Conservation (phyloP, 805 yeast genomes). For the Pichia phayaonensis region DNA sequence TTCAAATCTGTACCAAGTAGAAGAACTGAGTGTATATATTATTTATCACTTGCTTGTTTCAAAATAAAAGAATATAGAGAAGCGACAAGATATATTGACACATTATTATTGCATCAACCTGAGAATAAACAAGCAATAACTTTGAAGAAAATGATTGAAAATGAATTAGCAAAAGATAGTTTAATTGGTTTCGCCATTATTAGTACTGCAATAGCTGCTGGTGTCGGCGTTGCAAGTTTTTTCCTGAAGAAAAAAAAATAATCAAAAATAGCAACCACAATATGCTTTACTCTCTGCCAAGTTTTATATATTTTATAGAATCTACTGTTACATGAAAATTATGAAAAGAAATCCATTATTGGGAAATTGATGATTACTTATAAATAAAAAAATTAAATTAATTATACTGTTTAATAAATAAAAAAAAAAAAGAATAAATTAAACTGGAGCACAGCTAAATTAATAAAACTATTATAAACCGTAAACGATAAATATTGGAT, state of each 20-base stretch:
- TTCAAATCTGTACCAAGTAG: slow-evolving; percentile 75
- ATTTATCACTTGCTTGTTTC: slow-evolving; percentile 78
- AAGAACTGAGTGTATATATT: slow-evolving; percentile 84
- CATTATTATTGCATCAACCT: slow-evolving; percentile 73
- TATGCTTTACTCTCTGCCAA: background rate
- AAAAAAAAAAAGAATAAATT: too few species aligned
- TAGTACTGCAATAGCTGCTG: slow-evolving; percentile 79
- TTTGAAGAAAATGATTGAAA: slow-evolving; percentile 71
- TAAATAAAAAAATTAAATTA: too few species aligned
- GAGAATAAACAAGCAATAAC: slow-evolving; percentile 70
- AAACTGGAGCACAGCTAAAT: too few species aligned
- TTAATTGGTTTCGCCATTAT: slow-evolving; percentile 81
- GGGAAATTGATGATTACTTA: background rate
- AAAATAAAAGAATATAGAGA: slow-evolving; percentile 82
- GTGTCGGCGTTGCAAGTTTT: slow-evolving; percentile 42
- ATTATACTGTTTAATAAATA: too few species aligned
- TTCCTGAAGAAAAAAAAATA: slow-evolving; percentile 6
- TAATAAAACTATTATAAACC: too few species aligned
- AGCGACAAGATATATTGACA: slow-evolving; percentile 79
- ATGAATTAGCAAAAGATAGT: slow-evolving; percentile 79
- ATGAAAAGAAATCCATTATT: background rate
- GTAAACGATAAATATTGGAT: too few species aligned
- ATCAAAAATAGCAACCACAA: background rate
- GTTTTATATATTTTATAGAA: background rate
- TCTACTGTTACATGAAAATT: background rate